Evolutionary conservation across 1,139 yeast species (phyloP).

Genomic region (Yamadazyma epiphylla): DNA sequence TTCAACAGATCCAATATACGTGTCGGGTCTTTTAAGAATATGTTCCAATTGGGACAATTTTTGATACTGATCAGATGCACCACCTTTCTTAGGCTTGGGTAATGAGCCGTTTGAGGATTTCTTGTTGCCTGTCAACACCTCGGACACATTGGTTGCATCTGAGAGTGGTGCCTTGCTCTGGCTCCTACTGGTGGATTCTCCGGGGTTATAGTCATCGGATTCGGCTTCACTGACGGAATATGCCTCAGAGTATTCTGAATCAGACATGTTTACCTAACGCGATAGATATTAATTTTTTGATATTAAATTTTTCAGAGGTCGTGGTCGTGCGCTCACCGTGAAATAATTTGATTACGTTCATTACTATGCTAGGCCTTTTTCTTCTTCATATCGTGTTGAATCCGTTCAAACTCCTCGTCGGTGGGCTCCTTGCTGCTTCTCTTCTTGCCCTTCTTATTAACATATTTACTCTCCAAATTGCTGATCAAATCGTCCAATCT

Average conservation of each 20-base stretch:
- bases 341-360: no score
- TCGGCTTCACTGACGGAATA: slow-evolving; percentile 4
- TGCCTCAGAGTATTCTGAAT: slow-evolving; percentile 12
- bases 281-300: not conserved
- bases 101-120: slow-evolving; percentile 2
- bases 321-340: no score
- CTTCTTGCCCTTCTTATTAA: slow-evolving; percentile 32
- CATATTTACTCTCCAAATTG: slow-evolving; percentile 55
- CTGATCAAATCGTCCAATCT: slow-evolving; percentile 48
- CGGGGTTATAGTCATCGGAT: slow-evolving; percentile 12
- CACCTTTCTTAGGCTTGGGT: slow-evolving; percentile 9
- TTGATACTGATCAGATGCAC: slow-evolving; percentile 80
- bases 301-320: not conserved
- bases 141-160: slow-evolving; percentile 21
- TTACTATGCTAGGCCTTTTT: no score
- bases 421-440: slow-evolving; percentile 25
- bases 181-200: slow-evolving; percentile 9
- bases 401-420: slow-evolving; percentile 27
- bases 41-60: slow-evolving; percentile 93
- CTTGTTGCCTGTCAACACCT: slow-evolving; percentile 6
- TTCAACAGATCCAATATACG: slow-evolving; percentile 95
- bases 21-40: slow-evolving; percentile 94
- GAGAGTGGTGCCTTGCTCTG: slow-evolving; percentile 17
- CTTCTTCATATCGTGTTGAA: slow-evolving; percentile 23
- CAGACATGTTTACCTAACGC: slow-evolving; percentile 13